phyloP scores from a whole-genome alignment of 2,329 filamentous ascomycete species.

The Colletotrichum higginsianum region DNA sequence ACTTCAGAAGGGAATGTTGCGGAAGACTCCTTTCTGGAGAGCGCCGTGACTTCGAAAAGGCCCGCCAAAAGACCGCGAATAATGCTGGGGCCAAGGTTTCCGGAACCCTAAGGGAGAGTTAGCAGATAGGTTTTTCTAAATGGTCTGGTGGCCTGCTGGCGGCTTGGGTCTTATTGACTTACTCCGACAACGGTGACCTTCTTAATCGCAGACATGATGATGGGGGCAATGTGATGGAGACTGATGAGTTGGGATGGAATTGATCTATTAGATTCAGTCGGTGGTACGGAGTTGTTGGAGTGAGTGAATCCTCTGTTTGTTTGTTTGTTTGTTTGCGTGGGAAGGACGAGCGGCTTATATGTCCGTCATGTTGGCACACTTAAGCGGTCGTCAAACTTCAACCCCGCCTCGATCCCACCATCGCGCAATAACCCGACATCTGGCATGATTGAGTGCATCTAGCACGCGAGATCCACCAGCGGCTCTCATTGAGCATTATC shows the following conservation, averaged over 20 bases:
- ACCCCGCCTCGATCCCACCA: slow-evolving; percentile 20
- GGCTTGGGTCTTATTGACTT: slow-evolving; percentile 34
- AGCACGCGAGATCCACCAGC: slow-evolving; percentile 26
- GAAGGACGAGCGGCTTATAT: slow-evolving; percentile 15
- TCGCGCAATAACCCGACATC: slow-evolving; percentile 31
- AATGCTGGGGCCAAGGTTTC: slow-evolving; percentile 51
- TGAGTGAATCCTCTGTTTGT: too few relatives aligned
- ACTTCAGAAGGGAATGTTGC: slow-evolving; percentile 54
- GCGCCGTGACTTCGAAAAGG: slow-evolving; percentile 65
- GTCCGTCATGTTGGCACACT: neutral
- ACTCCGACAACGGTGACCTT: slow-evolving; percentile 56
- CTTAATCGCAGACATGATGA: slow-evolving; percentile 49
- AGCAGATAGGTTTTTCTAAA: neutral
- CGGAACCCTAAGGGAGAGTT: slow-evolving; percentile 48
- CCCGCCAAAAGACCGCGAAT: slow-evolving; percentile 50
- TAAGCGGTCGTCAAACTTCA: neutral
- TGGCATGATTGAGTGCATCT: slow-evolving; percentile 18
- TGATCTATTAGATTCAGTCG: too few relatives aligned
- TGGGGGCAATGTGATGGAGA: neutral
- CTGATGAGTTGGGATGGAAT: neutral
- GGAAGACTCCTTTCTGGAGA: slow-evolving; percentile 62
- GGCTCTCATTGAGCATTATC: neutral
- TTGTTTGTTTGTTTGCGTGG: neutral
- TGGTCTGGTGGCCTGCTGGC: neutral
- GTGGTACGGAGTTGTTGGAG: neutral